Evolutionary conservation across 176 grass and related monocot species (phyloP), one percentile per base, ranked within the genome.

Genomic region (Elaeis guineensis): DNA sequence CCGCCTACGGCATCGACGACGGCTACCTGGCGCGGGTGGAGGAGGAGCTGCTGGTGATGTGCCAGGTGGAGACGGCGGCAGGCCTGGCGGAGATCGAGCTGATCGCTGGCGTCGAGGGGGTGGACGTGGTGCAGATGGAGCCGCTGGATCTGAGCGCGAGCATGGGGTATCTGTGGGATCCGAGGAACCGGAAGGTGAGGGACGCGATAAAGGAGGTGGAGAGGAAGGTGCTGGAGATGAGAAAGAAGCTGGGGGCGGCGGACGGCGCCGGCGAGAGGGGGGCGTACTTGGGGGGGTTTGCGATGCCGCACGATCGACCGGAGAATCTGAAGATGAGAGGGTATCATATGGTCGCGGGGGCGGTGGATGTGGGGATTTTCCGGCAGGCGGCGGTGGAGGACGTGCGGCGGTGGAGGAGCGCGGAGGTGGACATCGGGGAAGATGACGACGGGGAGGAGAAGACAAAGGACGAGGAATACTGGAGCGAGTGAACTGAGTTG

Each of bases 121-220:
- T 96, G 50, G 72, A 96, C 58, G 91, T 85, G 52, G 77, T 96
- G 63, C 86, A 96, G 29, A 96, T 76, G 71, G 91, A 86, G 2
- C 92, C 92, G 6, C 75, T 90, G 21, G 83, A 96, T 67, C 78
- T 96, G 53, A 90, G 86, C 19, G 92, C 87, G 11, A 87, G 91
- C 80, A 78, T 91, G 84, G 92, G 92, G 1, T 97, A 85, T 66
- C 62, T 97, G 58, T 97, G 92, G 87, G 92, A 88, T 54, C 78
- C 87, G 0, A 84, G 92, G 66, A 86, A 97, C 75, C 76, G 82
- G 78, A 97, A 88, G 78, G 92, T 91, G 59, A 80, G 75, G 30
- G 78, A 83, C 5, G 50, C 70, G 6, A 54, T 85, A n/a, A 90
- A 82, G 74, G 92, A 91, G 57, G 77, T 78, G 1, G 87, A 97